Percentiles rank a stretch among this genome's conserved stretches.
phyloP scores from a whole-genome alignment of 139 green algal species.

The Raphidocelis subcapitata region DNA sequence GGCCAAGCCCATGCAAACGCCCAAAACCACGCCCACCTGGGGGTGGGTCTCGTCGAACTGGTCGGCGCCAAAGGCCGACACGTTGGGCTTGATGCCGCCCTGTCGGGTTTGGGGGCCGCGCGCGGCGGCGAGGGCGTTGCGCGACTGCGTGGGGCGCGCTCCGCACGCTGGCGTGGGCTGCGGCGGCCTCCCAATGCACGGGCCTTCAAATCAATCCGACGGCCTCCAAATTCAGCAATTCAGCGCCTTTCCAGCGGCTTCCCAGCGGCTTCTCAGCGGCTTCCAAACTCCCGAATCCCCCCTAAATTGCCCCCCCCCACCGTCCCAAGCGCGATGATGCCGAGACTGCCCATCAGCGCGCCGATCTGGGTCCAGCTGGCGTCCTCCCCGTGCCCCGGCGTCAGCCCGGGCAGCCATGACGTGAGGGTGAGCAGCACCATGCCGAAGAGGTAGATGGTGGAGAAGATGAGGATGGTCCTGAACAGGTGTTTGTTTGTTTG shows the following conservation, averaged over 20 bases:
- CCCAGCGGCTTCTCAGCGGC: too few relatives aligned
- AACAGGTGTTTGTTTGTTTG: too few relatives aligned
- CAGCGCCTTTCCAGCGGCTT: too few relatives aligned
- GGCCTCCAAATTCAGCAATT: background rate
- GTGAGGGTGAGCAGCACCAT: constrained; percentile 14
- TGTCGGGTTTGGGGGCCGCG: constrained; percentile 46
- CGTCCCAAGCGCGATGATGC: constrained; percentile 82
- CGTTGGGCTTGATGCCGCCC: constrained; percentile 99
- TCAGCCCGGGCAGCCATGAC: constrained; percentile 12
- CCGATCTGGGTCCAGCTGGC: constrained; percentile 51
- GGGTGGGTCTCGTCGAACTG: constrained; percentile 90
- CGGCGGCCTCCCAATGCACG: background rate
- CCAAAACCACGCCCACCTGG: constrained; percentile 43
- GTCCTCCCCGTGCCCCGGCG: constrained; percentile 4
- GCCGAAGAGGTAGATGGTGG: constrained; percentile 83
- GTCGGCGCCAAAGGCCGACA: constrained; percentile 95
- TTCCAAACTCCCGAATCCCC: too few relatives aligned
- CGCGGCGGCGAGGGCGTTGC: too few relatives aligned
- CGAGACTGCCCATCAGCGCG: constrained; percentile 70
- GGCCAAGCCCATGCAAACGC: too few relatives aligned
- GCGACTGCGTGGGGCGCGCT: too few relatives aligned
- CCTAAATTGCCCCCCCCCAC: too few relatives aligned
- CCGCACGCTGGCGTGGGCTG: background rate
- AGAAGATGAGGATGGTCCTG: constrained; percentile 96
- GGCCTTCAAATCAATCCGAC: background rate